phyloP scores from a whole-genome alignment of 768 basidiomycete species.

The Macrolepiota albuminosa region DNA sequence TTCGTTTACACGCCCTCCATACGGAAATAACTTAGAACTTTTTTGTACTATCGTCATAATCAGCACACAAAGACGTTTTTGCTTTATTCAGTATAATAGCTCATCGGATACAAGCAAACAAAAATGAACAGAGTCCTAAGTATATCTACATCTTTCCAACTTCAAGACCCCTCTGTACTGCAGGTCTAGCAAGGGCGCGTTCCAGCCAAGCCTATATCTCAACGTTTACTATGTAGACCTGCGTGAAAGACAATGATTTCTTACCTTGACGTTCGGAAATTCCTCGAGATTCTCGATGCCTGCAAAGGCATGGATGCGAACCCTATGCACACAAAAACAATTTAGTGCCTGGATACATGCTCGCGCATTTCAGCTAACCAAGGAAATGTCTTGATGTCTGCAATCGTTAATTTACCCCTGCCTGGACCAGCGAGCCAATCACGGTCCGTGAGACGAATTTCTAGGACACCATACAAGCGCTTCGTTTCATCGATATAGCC shows the following conservation, averaged over 20 bases:
- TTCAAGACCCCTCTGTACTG: slow-evolving; percentile 16
- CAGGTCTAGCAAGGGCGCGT: slow-evolving; percentile 17
- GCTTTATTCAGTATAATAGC: background rate
- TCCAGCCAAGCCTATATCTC: slow-evolving; percentile 19
- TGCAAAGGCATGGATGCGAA: slow-evolving; percentile 40
- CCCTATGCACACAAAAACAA: slow-evolving; percentile 34
- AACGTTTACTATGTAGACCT: background rate
- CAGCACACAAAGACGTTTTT: background rate
- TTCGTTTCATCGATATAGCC: slow-evolving; percentile 80
- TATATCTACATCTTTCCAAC: slow-evolving; percentile 6
- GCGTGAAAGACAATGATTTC: background rate
- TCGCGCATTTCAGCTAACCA: slow-evolving; percentile 37
- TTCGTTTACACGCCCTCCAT: background rate
- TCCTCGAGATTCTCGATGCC: slow-evolving; percentile 23
- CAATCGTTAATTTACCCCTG: slow-evolving; percentile 62
- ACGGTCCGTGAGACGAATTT: slow-evolving; percentile 66
- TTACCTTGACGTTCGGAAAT: slow-evolving; percentile 22
- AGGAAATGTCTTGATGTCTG: slow-evolving; percentile 64
- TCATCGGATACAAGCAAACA: background rate
- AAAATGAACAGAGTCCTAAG: background rate
- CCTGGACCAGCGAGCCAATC: slow-evolving; percentile 81
- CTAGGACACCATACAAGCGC: slow-evolving; percentile 79
- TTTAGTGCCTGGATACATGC: background rate
- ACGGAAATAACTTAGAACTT: background rate
- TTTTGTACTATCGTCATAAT: background rate